Conservation (phyloP, 2,329 filamentous ascomycete species). For the Penicillium expansum region DNA sequence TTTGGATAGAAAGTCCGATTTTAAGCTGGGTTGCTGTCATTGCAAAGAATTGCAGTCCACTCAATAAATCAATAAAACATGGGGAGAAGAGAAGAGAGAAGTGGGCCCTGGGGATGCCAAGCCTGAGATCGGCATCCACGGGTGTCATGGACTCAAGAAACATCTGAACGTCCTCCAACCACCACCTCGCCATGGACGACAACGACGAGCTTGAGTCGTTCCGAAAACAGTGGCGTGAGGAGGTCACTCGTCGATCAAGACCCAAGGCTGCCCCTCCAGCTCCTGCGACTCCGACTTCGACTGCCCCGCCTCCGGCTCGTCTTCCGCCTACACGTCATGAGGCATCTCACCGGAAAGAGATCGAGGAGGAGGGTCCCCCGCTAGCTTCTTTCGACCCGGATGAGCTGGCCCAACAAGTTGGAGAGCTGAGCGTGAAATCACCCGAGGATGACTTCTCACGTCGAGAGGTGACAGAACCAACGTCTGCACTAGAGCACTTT, state of each 20-base stretch:
- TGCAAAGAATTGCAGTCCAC: background rate
- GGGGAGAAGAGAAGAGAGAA: background rate
- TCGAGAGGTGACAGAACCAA: constrained; percentile 51
- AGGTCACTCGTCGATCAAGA: constrained; percentile 59
- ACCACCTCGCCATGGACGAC: constrained; percentile 37
- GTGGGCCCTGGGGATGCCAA: background rate
- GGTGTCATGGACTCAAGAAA: background rate
- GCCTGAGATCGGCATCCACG: background rate
- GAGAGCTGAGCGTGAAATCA: constrained; percentile 34
- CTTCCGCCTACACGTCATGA: constrained; percentile 43
- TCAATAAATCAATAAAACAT: no score
- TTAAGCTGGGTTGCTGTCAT: background rate
- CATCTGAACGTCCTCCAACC: background rate
- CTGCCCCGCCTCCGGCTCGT: constrained; percentile 26
- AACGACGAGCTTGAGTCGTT: constrained; percentile 80
- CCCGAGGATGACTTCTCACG: constrained; percentile 40
- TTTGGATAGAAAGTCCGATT: background rate
- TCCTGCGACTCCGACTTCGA: constrained; percentile 9
- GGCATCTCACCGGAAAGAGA: constrained; percentile 38
- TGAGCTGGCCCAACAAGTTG: constrained; percentile 37
- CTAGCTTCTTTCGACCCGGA: constrained; percentile 25
- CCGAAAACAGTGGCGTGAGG: constrained; percentile 79
- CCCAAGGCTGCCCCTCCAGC: constrained; percentile 17
- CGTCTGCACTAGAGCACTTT: constrained; percentile 85
- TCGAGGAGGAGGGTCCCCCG: constrained; percentile 35